Evolutionary conservation across 495 filamentous ascomycete species (phyloP), one percentile per base, ranked within the genome.

Genomic region (Trichoderma gamsii): DNA sequence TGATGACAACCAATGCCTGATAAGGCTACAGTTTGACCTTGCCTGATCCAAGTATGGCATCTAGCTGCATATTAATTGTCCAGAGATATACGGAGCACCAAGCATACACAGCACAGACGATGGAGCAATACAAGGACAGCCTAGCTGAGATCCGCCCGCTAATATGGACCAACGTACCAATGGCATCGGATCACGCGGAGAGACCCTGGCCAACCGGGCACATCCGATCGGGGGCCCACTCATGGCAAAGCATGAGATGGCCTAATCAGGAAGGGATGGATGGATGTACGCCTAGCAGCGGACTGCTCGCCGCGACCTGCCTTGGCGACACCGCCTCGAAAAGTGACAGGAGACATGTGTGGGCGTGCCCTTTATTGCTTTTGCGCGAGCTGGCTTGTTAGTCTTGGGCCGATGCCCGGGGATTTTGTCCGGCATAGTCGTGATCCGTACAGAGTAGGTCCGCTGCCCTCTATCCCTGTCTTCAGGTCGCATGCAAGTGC

Each of bases 401-500:
- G 15, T 15, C 23, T 27, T 61, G 56, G 23, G 25, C 56, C 27
- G 56, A 13, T 25, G 23, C 0, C n/a, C n/a, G 1, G 27, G 27
- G 56, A 4, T 32, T 32, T 61, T 21, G 12, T 12, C n/a, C 27
- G 27, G 11, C 56, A 38, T 38, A 38, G 4, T 61, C 9, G 56
- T 2, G 56, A 25, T 18, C 27, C 13, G 52, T 59, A 59, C 52
- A 25, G 4, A 27, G 21, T 59, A 25, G 21, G 52, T 32, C 6
- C 3, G 56, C 56, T n/a, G 27, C 25, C 27, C 56, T 61, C 27
- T 61, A 56, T 56, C 23, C 56, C 56, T 32, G 56, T 61, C 9
- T 61, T n/a, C 56, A 61, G 23, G 56, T 21, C 56, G 27, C 56
- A 61, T 27, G 51, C 21, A 56, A 56, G n/a, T 56, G 51, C n/a